Conservation (phyloP, 139 green algal genomes). For the Asterochloris erici region DNA sequence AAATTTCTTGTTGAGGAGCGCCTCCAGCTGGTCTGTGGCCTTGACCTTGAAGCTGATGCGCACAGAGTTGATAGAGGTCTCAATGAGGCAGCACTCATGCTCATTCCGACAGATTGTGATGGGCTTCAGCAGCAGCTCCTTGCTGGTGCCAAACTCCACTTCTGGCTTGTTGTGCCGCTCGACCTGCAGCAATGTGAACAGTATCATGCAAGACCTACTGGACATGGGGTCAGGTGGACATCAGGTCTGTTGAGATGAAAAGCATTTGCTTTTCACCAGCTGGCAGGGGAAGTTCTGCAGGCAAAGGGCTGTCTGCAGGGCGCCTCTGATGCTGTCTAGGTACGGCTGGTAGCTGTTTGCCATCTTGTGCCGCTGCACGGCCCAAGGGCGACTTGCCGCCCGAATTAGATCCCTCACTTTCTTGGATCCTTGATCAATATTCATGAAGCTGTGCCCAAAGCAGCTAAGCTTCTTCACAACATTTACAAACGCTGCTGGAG, state of each 20-base stretch:
- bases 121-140: slow-evolving; percentile 10
- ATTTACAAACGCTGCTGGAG: no score
- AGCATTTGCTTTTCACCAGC: neutral
- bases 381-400: no score
- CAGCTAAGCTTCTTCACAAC: no score
- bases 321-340: neutral
- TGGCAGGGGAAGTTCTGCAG: slow-evolving; percentile 18
- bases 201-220: no score
- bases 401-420: no score
- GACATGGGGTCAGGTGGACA: no score
- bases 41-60: slow-evolving; percentile 15
- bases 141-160: slow-evolving; percentile 8
- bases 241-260: no score
- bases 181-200: neutral
- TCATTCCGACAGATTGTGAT: slow-evolving; percentile 16
- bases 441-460: no score
- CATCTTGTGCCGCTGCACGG: neutral
- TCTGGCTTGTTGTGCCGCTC: slow-evolving; percentile 17
- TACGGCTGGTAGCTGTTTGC: slow-evolving; percentile 1
- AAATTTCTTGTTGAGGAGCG: slow-evolving; percentile 13
- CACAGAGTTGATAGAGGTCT: slow-evolving; percentile 8
- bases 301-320: neutral
- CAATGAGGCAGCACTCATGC: slow-evolving; percentile 10
- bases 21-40: slow-evolving; percentile 15
- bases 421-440: no score